Percentiles rank a stretch among this genome's conserved stretches.
phyloP scores from a whole-genome alignment of 23 red algal species.

The Cyanidium caldarium region DNA sequence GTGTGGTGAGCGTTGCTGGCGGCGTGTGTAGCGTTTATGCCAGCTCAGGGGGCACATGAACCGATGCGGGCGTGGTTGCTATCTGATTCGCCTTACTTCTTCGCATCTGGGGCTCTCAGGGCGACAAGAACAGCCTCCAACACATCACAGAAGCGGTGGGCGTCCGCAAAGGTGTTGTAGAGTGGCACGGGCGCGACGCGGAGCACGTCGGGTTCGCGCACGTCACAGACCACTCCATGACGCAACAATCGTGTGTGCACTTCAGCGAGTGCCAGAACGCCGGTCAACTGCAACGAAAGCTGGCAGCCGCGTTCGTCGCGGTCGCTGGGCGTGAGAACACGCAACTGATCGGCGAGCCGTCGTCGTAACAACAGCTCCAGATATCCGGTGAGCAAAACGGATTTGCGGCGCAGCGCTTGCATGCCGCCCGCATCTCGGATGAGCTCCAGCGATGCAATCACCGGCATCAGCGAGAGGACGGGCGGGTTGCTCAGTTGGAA shows the following conservation, averaged over 20 bases:
- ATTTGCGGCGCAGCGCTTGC: slow-evolving; percentile 31
- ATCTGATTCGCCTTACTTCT: not conserved
- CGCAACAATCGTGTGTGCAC: slow-evolving; percentile 21
- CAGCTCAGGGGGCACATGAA: too few relatives aligned
- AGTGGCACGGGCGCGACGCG: slow-evolving; percentile 69
- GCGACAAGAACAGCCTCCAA: slow-evolving; percentile 14
- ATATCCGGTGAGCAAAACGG: slow-evolving; percentile 37
- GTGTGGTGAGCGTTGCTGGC: not conserved
- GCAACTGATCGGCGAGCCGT: slow-evolving; percentile 10
- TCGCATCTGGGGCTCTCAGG: not conserved
- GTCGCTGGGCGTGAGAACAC: slow-evolving; percentile 38
- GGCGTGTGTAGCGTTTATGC: not conserved
- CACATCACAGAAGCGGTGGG: slow-evolving; percentile 25
- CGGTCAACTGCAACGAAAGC: slow-evolving; percentile 26
- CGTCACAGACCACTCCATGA: slow-evolving; percentile 47
- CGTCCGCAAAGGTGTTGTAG: slow-evolving; percentile 76
- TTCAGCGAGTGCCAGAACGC: not conserved
- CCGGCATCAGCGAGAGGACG: slow-evolving; percentile 42
- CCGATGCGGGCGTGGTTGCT: not conserved
- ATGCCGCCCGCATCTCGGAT: slow-evolving; percentile 45
- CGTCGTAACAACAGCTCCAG: slow-evolving; percentile 23
- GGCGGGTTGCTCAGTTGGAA: slow-evolving; percentile 87
- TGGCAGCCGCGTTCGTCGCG: slow-evolving; percentile 35
- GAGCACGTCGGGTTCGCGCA: slow-evolving; percentile 71
- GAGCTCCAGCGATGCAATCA: slow-evolving; percentile 35